Conservation (phyloP, 345 rosid genomes). For the Corchorus capsularis region DNA sequence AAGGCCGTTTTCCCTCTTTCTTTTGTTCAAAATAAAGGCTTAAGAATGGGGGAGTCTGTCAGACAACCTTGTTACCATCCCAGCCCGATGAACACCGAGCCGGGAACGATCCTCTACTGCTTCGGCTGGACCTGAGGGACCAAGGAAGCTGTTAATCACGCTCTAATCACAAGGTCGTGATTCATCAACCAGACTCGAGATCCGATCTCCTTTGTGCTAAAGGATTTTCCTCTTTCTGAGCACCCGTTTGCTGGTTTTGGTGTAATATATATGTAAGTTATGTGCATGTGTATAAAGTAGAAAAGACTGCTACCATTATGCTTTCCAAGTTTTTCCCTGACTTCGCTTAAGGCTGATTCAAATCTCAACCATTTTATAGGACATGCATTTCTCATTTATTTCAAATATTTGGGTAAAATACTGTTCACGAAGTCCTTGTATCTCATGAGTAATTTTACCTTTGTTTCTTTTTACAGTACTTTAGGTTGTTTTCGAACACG, state of each 20-base stretch:
- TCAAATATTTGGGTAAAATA: neutral
- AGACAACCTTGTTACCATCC: neutral
- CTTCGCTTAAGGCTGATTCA: neutral
- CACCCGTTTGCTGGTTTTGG: neutral
- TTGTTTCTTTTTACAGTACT: neutral
- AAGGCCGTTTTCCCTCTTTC: neutral
- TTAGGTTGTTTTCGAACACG: neutral
- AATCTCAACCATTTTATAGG: neutral
- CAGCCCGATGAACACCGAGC: neutral
- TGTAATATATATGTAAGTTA: neutral
- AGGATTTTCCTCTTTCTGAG: neutral
- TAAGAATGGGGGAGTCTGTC: neutral
- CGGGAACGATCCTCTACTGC: constrained; percentile 1
- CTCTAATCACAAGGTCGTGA: neutral
- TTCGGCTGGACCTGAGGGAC: neutral
- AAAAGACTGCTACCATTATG: neutral
- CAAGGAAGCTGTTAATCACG: neutral
- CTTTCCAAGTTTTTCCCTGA: neutral
- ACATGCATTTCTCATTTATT: neutral
- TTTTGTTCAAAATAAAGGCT: no score
- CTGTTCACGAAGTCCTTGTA: neutral
- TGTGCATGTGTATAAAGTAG: neutral
- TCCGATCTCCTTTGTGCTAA: constrained; percentile 16
- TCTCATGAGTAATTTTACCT: neutral
- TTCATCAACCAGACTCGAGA: constrained; percentile 7